Evolutionary conservation across 2,329 filamentous ascomycete genomes (phyloP).

Genomic region (Cladosporium sp.): DNA sequence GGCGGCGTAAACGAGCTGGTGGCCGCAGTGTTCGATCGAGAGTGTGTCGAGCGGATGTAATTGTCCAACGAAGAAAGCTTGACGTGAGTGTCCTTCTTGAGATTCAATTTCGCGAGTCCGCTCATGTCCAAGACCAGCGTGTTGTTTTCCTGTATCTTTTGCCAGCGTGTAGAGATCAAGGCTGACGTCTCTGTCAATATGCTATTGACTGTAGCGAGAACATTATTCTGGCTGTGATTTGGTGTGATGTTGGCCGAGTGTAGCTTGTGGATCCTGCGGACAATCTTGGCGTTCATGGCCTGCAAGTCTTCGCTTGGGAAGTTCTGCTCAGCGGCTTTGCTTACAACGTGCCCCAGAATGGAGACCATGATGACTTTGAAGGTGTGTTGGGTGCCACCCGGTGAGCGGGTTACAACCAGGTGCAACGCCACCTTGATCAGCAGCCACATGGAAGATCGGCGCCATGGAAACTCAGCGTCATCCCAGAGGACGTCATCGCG

Average conservation of each 20-base stretch:
- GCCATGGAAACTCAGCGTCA: slow-evolving; percentile 55
- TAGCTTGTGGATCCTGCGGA: slow-evolving; percentile 5
- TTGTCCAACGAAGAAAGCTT: slow-evolving; percentile 24
- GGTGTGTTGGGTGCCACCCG: slow-evolving; percentile 29
- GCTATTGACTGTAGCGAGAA: background rate
- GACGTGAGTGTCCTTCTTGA: slow-evolving; percentile 23
- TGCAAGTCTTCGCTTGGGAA: background rate
- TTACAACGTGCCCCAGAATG: slow-evolving; percentile 55
- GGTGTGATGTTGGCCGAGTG: no score
- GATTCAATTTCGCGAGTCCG: slow-evolving; percentile 16
- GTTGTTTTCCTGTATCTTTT: slow-evolving; percentile 12
- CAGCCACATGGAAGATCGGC: slow-evolving; percentile 63
- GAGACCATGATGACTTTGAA: slow-evolving; percentile 39
- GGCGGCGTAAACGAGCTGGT: no score
- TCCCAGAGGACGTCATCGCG: slow-evolving; percentile 31
- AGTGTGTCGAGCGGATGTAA: slow-evolving; percentile 19
- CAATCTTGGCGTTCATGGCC: slow-evolving; percentile 12
- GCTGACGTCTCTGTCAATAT: slow-evolving; percentile 4
- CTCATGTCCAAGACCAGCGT: slow-evolving; percentile 20
- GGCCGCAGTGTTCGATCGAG: background rate
- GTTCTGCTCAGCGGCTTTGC: slow-evolving; percentile 23
- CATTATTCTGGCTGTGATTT: no score
- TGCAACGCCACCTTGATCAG: slow-evolving; percentile 60
- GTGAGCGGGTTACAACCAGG: slow-evolving; percentile 47
- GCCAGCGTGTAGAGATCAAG: slow-evolving; percentile 20